Conservation (phyloP, 352 stramenopile species). For the Phytophthora ramorum region DNA sequence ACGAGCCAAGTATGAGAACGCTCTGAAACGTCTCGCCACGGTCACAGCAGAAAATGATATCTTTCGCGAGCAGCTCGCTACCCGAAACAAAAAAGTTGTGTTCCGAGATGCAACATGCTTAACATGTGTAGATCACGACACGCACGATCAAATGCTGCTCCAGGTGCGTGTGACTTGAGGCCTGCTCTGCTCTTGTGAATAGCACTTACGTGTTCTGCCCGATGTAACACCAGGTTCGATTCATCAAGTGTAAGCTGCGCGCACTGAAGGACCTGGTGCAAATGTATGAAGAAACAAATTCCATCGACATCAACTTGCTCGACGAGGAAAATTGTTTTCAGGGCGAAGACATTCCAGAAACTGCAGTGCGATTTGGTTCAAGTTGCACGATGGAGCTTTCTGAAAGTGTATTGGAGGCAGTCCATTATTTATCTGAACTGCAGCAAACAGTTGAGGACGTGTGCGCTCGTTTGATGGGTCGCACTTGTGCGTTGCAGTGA, state of each 20-base stretch:
- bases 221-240: conserved; percentile 14
- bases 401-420: conserved; percentile 22
- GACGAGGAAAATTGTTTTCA: conserved; percentile 25
- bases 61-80: conserved; percentile 23
- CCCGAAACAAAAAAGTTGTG: conserved; percentile 1
- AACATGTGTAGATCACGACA: conserved; percentile 19
- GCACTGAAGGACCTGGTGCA: conserved; percentile 43
- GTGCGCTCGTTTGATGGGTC: conserved; percentile 48
- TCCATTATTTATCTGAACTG: conserved; percentile 34
- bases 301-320: conserved; percentile 43
- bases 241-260: conserved; percentile 33
- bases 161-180: conserved; percentile 16
- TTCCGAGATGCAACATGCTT: background rate
- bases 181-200: background rate
- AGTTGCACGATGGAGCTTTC: conserved; percentile 20
- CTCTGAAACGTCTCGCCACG: conserved; percentile 17
- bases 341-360: conserved; percentile 1
- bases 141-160: conserved; percentile 23
- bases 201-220: background rate
- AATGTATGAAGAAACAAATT: conserved; percentile 42
- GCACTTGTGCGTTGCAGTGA: conserved; percentile 53
- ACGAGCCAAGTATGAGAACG: conserved; percentile 12
- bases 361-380: conserved; percentile 18
- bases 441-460: conserved; percentile 51
- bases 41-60: conserved; percentile 27